phyloP scores from a whole-genome alignment of 2,329 filamentous ascomycete species.

The Aspergillus novoparasiticus region DNA sequence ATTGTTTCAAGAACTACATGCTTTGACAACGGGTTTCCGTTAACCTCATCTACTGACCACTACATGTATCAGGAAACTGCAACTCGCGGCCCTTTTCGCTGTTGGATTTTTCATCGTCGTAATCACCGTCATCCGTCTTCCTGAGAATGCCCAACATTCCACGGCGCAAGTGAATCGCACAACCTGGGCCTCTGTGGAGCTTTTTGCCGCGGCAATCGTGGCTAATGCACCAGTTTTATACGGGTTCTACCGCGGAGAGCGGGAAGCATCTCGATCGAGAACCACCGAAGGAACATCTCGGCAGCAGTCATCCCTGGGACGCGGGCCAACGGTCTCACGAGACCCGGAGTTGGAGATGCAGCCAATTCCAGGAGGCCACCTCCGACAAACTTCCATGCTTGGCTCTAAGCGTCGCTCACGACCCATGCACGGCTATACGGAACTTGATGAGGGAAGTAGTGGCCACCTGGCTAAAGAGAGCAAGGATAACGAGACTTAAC shows the following conservation, averaged over 20 bases:
- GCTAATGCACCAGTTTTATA: slow-evolving; percentile 6
- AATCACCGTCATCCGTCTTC: slow-evolving; percentile 3
- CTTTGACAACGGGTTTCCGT: neutral
- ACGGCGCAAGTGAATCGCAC: slow-evolving; percentile 7
- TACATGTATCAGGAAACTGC: neutral
- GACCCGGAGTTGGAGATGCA: slow-evolving; percentile 5
- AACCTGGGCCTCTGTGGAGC: slow-evolving; percentile 6
- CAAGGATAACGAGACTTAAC: neutral
- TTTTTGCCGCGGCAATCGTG: slow-evolving; percentile 1
- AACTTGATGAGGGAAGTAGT: neutral
- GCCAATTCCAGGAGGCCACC: neutral
- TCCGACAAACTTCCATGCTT: slow-evolving; percentile 1
- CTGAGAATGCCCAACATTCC: neutral
- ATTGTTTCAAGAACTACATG: neutral
- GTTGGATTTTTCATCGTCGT: slow-evolving; percentile 5
- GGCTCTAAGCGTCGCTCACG: slow-evolving; percentile 5
- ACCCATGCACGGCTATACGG: slow-evolving; percentile 1
- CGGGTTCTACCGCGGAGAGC: slow-evolving; percentile 4
- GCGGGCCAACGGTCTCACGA: neutral
- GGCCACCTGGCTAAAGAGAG: neutral
- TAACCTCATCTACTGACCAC: neutral
- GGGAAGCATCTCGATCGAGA: slow-evolving; percentile 5
- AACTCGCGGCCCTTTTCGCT: slow-evolving; percentile 5
- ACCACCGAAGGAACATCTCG: neutral
- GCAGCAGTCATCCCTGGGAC: neutral